Evolutionary conservation across 306 rosid species (phyloP).

Genomic region (Cucurbita maxima): DNA sequence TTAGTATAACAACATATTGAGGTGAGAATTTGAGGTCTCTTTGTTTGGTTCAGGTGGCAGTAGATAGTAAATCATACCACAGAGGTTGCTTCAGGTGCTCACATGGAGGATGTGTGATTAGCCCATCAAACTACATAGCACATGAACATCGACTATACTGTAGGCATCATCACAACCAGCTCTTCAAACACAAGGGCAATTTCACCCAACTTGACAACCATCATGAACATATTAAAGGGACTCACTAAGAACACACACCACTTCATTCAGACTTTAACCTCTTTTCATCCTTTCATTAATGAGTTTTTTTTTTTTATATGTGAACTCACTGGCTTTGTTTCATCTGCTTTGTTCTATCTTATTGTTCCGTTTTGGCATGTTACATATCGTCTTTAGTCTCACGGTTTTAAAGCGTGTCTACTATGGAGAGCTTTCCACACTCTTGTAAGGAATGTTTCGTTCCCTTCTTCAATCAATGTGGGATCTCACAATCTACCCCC

Average conservation of each 20-base stretch:
- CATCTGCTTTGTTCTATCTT: background rate
- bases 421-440: too few relatives aligned
- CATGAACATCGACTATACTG: slow-evolving; percentile 83
- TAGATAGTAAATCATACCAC: slow-evolving; percentile 73
- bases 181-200: slow-evolving; percentile 82
- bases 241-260: slow-evolving; percentile 25
- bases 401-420: too few relatives aligned
- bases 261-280: background rate
- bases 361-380: too few relatives aligned
- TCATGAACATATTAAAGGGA: slow-evolving; percentile 24
- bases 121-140: slow-evolving; percentile 84
- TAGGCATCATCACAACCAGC: slow-evolving; percentile 81
- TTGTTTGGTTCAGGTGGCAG: slow-evolving; percentile 46
- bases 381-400: too few relatives aligned
- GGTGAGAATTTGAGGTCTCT: background rate
- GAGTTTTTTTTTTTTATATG: background rate
- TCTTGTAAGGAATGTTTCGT: too few relatives aligned
- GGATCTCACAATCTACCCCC: too few relatives aligned
- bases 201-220: slow-evolving; percentile 66
- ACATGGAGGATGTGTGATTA: slow-evolving; percentile 83
- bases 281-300: background rate
- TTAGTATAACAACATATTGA: too few relatives aligned
- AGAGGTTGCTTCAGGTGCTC: slow-evolving; percentile 69
- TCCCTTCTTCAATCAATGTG: too few relatives aligned
- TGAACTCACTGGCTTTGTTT: background rate